Evolutionary conservation across 768 basidiomycete genomes (phyloP).

Genomic region (Lyophyllum atratum): DNA sequence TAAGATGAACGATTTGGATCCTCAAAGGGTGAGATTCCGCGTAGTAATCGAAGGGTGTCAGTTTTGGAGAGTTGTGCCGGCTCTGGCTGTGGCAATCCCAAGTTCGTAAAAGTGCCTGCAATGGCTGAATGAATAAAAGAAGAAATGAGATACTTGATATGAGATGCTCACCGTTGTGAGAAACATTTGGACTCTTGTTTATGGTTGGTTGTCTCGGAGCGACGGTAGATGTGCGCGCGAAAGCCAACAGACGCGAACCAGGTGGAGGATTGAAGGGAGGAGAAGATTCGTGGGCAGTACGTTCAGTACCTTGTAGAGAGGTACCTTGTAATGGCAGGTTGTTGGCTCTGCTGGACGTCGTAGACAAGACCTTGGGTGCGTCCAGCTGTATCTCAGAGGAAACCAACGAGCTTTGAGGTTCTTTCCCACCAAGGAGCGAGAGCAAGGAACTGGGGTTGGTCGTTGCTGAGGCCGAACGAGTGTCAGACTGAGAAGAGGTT

Average conservation of each 20-base stretch:
- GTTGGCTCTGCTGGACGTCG: neutral
- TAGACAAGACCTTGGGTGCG: neutral
- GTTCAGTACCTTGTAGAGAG: constrained; percentile 2
- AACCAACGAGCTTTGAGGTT: neutral
- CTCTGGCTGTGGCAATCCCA: constrained; percentile 18
- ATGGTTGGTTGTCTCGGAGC: constrained; percentile 28
- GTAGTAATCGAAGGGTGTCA: constrained; percentile 29
- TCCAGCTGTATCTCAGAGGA: neutral
- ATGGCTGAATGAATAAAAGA: neutral
- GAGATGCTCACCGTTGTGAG: constrained; percentile 26
- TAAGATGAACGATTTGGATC: constrained; percentile 37
- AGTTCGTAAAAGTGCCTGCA: constrained; percentile 8
- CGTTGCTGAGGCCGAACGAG: neutral
- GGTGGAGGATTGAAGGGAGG: constrained; percentile 47
- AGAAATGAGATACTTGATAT: neutral
- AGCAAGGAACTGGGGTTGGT: constrained; percentile 4
- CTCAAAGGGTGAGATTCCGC: constrained; percentile 61
- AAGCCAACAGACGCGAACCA: constrained; percentile 52
- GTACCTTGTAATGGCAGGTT: neutral
- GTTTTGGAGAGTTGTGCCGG: constrained; percentile 22
- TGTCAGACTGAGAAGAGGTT: constrained; percentile 10
- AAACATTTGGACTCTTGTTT: constrained; percentile 13
- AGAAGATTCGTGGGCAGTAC: constrained; percentile 9
- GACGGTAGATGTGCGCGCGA: constrained; percentile 34
- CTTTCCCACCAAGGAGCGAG: constrained; percentile 13